phyloP scores from a whole-genome alignment of 2,329 filamentous ascomycete genomes.

The Cordyceps cicadae region DNA sequence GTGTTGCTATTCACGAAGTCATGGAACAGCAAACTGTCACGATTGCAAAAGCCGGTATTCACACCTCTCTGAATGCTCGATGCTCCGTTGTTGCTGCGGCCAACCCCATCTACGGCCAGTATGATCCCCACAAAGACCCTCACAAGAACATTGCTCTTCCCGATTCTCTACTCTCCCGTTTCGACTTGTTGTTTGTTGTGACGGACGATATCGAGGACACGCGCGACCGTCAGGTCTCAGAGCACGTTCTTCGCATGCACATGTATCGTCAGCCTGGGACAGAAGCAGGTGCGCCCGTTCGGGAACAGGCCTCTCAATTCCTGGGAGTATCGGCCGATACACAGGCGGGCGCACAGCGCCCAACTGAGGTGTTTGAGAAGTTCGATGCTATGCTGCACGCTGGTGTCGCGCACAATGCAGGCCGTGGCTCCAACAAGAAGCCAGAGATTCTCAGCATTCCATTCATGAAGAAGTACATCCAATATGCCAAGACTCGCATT shows the following conservation, averaged over 20 bases:
- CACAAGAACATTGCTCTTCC: slow-evolving; percentile 98
- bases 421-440: slow-evolving; percentile 65
- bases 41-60: slow-evolving; percentile 96
- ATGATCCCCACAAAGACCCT: slow-evolving; percentile 96
- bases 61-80: slow-evolving; percentile 91
- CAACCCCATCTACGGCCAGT: slow-evolving; percentile 96
- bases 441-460: slow-evolving; percentile 89
- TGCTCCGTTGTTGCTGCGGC: slow-evolving; percentile 95
- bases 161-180: slow-evolving; percentile 93
- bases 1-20: slow-evolving; percentile 98
- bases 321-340: slow-evolving; percentile 81
- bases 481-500: slow-evolving; percentile 88
- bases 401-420: slow-evolving; percentile 70
- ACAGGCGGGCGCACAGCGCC: slow-evolving; percentile 61
- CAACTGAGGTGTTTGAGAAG: slow-evolving; percentile 90
- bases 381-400: slow-evolving; percentile 94
- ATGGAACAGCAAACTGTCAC: slow-evolving; percentile 99
- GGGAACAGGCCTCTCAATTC: slow-evolving; percentile 76
- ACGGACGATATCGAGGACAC: slow-evolving; percentile 97
- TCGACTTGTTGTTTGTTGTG: slow-evolving; percentile 94
- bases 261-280: slow-evolving; percentile 85
- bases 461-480: slow-evolving; percentile 99
- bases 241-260: slow-evolving; percentile 97
- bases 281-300: slow-evolving; percentile 89
- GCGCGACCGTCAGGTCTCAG: slow-evolving; percentile 81